These are phyloP conservation scores for Boehmeria nivea DNA, from an alignment of 306 rosid genomes.

Conservation along the genomic window DNA sequence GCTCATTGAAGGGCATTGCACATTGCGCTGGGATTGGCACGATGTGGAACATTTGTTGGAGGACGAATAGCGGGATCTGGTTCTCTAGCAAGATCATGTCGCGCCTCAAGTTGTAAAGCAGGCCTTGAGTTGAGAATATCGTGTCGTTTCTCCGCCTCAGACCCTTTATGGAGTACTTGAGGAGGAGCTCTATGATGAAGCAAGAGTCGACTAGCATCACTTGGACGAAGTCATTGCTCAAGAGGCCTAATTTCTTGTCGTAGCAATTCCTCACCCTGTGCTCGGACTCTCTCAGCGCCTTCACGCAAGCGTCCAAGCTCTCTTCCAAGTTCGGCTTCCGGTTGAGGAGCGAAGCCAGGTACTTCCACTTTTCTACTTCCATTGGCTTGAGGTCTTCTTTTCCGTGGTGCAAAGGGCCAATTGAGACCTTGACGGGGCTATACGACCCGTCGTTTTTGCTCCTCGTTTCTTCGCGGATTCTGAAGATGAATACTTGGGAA, in stretches of 20 bases:
- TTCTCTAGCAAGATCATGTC: conserved; percentile 49
- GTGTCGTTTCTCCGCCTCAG: conserved; percentile 40
- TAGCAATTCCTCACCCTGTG: conserved; percentile 38
- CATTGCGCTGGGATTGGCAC: conserved; percentile 38
- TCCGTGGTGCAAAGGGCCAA: conserved; percentile 49
- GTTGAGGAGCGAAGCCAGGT: conserved; percentile 38
- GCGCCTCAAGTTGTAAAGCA: conserved; percentile 27
- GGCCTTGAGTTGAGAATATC: conserved; percentile 28
- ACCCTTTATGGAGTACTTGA: conserved; percentile 29
- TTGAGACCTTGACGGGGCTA: conserved; percentile 33
- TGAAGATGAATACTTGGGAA: conserved; percentile 34
- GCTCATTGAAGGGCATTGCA: conserved; percentile 28
- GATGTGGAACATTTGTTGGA: conserved; percentile 33
- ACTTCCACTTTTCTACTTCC: conserved; percentile 45
- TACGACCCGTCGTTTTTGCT: conserved; percentile 2
- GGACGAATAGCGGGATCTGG: conserved; percentile 50
- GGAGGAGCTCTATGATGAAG: conserved; percentile 56
- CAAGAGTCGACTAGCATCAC: conserved; percentile 53
- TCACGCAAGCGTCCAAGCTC: conserved; percentile 29
- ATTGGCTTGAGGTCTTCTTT: not conserved
- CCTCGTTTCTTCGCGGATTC: conserved; percentile 22
- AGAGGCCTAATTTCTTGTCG: not conserved
- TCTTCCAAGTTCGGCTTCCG: conserved; percentile 39
- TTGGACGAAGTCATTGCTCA: conserved; percentile 27
- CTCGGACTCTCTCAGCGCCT: conserved; percentile 32